phyloP scores from a whole-genome alignment of 2,329 filamentous ascomycete species.

The Orbilia ellipsospora region DNA sequence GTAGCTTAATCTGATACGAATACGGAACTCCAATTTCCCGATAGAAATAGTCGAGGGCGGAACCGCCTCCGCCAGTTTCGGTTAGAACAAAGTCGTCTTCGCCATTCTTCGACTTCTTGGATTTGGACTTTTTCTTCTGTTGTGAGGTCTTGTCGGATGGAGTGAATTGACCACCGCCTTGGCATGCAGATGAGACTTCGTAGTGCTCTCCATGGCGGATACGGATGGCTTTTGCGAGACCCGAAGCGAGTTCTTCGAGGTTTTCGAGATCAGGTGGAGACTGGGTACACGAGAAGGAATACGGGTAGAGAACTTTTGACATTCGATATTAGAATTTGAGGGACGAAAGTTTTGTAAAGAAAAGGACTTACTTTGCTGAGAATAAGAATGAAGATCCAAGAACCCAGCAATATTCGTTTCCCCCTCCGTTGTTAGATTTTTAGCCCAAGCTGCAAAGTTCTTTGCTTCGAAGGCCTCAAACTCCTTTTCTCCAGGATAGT shows the following conservation, averaged over 20 bases:
- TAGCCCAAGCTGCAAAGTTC: slow-evolving; percentile 81
- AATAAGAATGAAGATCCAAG: slow-evolving; percentile 92
- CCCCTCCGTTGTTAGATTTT: slow-evolving; percentile 77
- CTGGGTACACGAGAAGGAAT: slow-evolving; percentile 81
- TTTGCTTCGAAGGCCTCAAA: slow-evolving; percentile 85
- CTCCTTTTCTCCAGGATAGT: slow-evolving; percentile 81
- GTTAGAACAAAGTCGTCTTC: slow-evolving; percentile 66
- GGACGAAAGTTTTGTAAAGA: not conserved
- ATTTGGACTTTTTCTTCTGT: slow-evolving; percentile 60
- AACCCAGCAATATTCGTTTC: slow-evolving; percentile 83
- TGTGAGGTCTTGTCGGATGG: slow-evolving; percentile 51
- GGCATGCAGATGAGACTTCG: slow-evolving; percentile 84
- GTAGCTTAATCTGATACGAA: slow-evolving; percentile 92
- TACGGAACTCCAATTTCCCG: slow-evolving; percentile 83
- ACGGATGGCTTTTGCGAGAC: slow-evolving; percentile 80
- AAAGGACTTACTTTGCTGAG: slow-evolving; percentile 72
- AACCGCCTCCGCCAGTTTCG: slow-evolving; percentile 80
- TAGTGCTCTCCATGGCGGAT: slow-evolving; percentile 82
- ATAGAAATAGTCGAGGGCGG: slow-evolving; percentile 94
- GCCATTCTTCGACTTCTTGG: slow-evolving; percentile 58
- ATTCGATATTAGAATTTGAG: slow-evolving; percentile 24
- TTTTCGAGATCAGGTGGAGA: slow-evolving; percentile 89
- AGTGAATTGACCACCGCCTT: slow-evolving; percentile 71
- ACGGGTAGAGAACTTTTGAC: slow-evolving; percentile 81
- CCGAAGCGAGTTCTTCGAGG: slow-evolving; percentile 86